These are phyloP conservation scores for Potentilla sterilis DNA, from an alignment of 306 rosid genomes.

Conservation along the genomic window DNA sequence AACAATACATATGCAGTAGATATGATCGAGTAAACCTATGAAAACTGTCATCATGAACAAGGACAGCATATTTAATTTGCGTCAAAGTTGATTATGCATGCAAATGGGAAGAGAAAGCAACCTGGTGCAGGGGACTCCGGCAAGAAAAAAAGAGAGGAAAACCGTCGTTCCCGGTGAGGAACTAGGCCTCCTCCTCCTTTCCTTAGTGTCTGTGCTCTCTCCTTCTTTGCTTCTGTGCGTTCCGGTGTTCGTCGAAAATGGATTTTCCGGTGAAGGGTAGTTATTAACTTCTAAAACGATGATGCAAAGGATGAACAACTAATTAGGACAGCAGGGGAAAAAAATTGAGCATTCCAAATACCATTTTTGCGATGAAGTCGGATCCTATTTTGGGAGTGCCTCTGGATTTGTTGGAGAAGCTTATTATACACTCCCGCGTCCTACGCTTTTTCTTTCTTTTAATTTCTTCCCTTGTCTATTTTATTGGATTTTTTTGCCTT, in stretches of 20 bases:
- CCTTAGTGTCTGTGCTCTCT: not conserved
- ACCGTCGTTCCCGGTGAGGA: slow-evolving; percentile 26
- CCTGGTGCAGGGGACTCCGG: not conserved
- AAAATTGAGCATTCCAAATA: not conserved
- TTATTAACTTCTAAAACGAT: not conserved
- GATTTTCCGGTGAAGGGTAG: slow-evolving; percentile 1
- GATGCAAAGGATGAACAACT: not conserved
- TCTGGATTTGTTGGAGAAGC: slow-evolving; percentile 9
- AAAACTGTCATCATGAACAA: not conserved
- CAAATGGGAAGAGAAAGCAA: not conserved
- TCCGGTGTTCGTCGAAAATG: not conserved
- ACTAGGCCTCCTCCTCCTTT: slow-evolving; percentile 21
- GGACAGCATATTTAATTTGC: not conserved
- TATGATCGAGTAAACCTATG: not conserved
- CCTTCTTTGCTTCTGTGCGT: not conserved
- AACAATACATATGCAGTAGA: not conserved
- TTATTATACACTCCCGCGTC: slow-evolving; percentile 7
- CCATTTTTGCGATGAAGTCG: slow-evolving; percentile 1
- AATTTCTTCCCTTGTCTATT: not conserved
- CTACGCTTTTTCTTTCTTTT: not conserved
- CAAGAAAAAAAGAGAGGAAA: not conserved
- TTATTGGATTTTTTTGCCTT: not conserved
- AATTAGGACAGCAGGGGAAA: not conserved
- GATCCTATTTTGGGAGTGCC: not conserved
- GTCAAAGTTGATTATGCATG: not conserved